A percentile compares a stretch with the other conserved stretches of the same genome.
These are phyloP conservation scores for Nannochloris sp. DNA, from an alignment of 139 green algal genomes.

Conservation along the genomic window DNA sequence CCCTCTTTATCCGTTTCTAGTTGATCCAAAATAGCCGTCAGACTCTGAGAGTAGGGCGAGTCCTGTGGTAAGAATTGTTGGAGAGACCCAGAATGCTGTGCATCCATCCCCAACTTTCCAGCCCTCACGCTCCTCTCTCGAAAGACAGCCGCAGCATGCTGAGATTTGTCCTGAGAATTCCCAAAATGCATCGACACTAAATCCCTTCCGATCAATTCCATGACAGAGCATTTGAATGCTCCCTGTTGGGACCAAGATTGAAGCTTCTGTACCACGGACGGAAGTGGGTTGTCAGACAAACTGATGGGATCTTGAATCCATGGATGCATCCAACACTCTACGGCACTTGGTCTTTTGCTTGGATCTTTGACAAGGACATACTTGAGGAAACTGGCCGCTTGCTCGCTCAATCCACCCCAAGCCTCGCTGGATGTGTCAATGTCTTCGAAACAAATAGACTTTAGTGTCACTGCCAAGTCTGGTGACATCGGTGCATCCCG, in stretches of 20 bases:
- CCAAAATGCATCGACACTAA: constrained; percentile 44
- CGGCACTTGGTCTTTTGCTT: constrained; percentile 45
- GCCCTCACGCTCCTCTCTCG: constrained; percentile 1
- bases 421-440: constrained; percentile 8
- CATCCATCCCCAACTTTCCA: background rate
- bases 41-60: constrained; percentile 18
- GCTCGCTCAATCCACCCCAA: constrained; percentile 9
- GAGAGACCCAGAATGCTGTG: too few species aligned
- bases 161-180: constrained; percentile 1
- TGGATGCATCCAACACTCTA: constrained; percentile 61
- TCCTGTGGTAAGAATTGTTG: constrained; percentile 13
- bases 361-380: constrained; percentile 50
- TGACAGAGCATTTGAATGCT: constrained; percentile 66
- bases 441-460: constrained; percentile 23
- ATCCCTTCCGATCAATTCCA: constrained; percentile 82
- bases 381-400: constrained; percentile 21
- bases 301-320: constrained; percentile 47
- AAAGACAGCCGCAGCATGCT: constrained; percentile 7
- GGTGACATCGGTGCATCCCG: constrained; percentile 11
- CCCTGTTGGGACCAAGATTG: constrained; percentile 59
- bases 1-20: constrained; percentile 11
- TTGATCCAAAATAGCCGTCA: constrained; percentile 18
- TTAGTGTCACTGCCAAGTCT: constrained; percentile 17
- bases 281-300: constrained; percentile 33
- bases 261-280: constrained; percentile 64